phyloP scores from a whole-genome alignment of 768 basidiomycete species.

The Mycena polygramma region DNA sequence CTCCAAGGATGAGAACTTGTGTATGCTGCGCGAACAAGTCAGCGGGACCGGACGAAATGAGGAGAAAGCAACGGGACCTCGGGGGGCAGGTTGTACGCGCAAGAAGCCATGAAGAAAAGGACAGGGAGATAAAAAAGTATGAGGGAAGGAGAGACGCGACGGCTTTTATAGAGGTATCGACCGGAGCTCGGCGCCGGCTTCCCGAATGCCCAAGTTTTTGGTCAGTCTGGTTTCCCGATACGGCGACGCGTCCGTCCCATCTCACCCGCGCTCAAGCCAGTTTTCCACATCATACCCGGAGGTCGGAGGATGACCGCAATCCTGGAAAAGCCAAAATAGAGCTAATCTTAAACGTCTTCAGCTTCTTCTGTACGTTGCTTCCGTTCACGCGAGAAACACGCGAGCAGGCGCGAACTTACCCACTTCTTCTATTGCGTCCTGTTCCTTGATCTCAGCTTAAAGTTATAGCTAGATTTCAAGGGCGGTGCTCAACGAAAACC shows the following conservation, averaged over 20 bases:
- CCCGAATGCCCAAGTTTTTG: background rate
- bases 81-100: conserved; percentile 32
- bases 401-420: conserved; percentile 21
- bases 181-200: conserved; percentile 9
- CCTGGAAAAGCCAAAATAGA: conserved; percentile 7
- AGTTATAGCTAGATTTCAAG: conserved; percentile 22
- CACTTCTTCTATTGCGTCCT: conserved; percentile 11
- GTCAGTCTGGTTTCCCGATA: background rate
- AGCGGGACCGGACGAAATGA: background rate
- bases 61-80: conserved; percentile 23
- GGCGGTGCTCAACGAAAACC: conserved; percentile 16
- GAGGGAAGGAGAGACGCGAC: conserved; percentile 2
- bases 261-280: background rate
- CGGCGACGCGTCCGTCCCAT: background rate
- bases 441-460: conserved; percentile 32
- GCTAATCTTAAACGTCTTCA: conserved; percentile 23
- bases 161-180: conserved; percentile 10
- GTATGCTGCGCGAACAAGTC: conserved; percentile 27
- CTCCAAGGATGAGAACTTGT: conserved; percentile 32
- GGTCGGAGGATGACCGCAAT: conserved; percentile 7
- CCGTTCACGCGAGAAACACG: conserved; percentile 35
- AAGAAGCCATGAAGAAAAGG: conserved; percentile 19
- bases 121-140: background rate
- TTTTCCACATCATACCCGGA: background rate
- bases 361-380: conserved; percentile 34